These are phyloP conservation scores for Piper longum DNA, from an alignment of 164 flowering plant species.

Conservation along the genomic window DNA sequence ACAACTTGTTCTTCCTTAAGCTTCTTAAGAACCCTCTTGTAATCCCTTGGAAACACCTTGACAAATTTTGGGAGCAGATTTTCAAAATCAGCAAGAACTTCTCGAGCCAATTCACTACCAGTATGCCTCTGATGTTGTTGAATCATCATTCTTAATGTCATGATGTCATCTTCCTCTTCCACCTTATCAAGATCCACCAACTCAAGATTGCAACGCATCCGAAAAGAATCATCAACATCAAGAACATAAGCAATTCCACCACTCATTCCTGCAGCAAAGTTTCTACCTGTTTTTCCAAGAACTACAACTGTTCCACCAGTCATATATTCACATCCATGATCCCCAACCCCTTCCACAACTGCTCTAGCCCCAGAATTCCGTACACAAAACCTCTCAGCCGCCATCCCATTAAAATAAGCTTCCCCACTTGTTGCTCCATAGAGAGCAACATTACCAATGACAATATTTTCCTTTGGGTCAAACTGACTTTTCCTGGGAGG, in stretches of 20 bases:
- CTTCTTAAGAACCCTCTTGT: constrained; percentile 65
- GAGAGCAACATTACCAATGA: constrained; percentile 96
- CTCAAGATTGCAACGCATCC: constrained; percentile 68
- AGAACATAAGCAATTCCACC: constrained; percentile 97
- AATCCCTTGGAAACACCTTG: constrained; percentile 92
- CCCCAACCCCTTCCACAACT: constrained; percentile 98
- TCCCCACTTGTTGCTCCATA: constrained; percentile 96
- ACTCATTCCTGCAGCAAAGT: constrained; percentile 99
- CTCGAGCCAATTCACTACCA: constrained; percentile 61
- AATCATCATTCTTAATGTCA: constrained; percentile 78
- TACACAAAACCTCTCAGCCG: constrained; percentile 98
- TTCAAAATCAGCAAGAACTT: constrained; percentile 72
- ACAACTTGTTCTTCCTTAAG: constrained; percentile 33
- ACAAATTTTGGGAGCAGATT: constrained; percentile 71
- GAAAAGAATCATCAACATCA: constrained; percentile 60
- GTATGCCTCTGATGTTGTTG: constrained; percentile 97
- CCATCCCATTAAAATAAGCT: constrained; percentile 99
- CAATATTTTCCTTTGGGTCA: constrained; percentile 95
- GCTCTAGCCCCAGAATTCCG: constrained; percentile 96
- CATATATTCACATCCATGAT: constrained; percentile 99
- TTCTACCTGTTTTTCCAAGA: constrained; percentile 92
- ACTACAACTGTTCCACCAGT: constrained; percentile 97
- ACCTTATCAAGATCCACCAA: constrained; percentile 96
- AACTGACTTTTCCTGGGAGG: constrained; percentile 77
- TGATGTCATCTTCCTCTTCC: constrained; percentile 80